A percentile compares a stretch with the other conserved stretches of the same genome.
Conservation (phyloP, 495 filamentous ascomycete genomes). For the Neurospora tetrasperma region DNA sequence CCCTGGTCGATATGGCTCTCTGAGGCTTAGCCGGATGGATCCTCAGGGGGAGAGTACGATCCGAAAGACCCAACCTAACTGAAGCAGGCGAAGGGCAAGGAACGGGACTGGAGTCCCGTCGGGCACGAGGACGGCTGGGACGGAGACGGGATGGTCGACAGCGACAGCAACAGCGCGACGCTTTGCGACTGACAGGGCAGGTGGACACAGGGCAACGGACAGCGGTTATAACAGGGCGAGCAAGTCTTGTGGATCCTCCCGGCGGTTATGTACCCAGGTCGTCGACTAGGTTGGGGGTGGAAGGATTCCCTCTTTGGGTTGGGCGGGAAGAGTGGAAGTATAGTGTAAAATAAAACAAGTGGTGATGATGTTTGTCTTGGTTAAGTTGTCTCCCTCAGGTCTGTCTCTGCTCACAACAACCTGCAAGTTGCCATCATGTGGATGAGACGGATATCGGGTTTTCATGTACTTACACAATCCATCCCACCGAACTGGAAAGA, state of each 20-base stretch:
- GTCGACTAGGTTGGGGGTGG: not conserved
- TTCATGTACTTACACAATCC: not conserved
- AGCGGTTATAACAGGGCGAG: not conserved
- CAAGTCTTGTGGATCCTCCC: not conserved
- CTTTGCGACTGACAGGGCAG: not conserved
- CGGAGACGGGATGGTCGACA: not conserved
- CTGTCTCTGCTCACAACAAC: not conserved
- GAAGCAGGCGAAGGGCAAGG: not conserved
- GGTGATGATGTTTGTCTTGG: not conserved
- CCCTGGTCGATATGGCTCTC: not conserved
- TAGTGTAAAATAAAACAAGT: not conserved
- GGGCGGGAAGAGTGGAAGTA: not conserved
- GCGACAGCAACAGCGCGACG: not conserved
- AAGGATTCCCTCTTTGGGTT: not conserved
- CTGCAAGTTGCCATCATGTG: not conserved
- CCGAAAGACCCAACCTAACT: not conserved
- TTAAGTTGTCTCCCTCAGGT: not conserved
- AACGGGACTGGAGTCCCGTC: not conserved
- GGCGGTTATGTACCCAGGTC: not conserved
- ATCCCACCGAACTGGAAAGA: not conserved
- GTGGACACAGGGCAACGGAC: not conserved
- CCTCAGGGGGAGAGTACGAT: not conserved
- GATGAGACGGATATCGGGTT: not conserved
- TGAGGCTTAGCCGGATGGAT: not conserved
- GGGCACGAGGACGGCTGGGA: not conserved